phyloP scores from a whole-genome alignment of 192 early-diverging fungal genomes.

The Coemansia furcata region DNA sequence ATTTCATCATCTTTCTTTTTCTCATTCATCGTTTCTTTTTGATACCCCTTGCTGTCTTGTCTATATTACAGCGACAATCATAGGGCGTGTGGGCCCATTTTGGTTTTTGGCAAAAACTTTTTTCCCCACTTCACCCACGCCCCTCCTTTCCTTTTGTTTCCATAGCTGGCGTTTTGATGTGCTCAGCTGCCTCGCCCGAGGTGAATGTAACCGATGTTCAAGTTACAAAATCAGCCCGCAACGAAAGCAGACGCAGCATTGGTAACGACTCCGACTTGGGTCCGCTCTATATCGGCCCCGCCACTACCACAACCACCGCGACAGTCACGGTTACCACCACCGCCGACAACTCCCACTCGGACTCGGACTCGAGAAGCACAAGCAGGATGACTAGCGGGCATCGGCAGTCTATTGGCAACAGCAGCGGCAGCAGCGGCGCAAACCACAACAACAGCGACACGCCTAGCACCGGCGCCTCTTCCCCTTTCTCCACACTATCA shows the following conservation, averaged over 20 bases:
- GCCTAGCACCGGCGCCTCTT: constrained; percentile 5
- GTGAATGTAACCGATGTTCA: constrained; percentile 39
- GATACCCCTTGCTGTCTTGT: not conserved
- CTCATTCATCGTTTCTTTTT: constrained; percentile 1
- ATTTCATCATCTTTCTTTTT: not conserved
- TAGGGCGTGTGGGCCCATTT: constrained; percentile 4
- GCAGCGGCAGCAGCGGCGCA: not conserved
- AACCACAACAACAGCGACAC: constrained; percentile 2
- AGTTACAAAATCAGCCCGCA: constrained; percentile 12
- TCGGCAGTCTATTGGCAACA: not conserved
- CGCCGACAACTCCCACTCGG: not conserved
- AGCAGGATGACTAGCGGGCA: not conserved
- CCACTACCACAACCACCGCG: not conserved
- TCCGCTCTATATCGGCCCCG: not conserved
- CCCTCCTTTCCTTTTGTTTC: not conserved
- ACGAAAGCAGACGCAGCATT: constrained; percentile 20
- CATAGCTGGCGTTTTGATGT: constrained; percentile 27
- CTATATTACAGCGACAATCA: not conserved
- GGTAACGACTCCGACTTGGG: not conserved
- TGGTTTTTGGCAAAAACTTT: not conserved
- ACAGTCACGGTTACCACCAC: not conserved
- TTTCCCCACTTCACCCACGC: not conserved
- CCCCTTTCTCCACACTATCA: constrained; percentile 7
- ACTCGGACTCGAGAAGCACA: not conserved
- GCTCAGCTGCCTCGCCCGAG: constrained; percentile 40